These are phyloP conservation scores for Lachnellula suecica DNA, from an alignment of 2,329 filamentous ascomycete genomes.

Conservation along the genomic window DNA sequence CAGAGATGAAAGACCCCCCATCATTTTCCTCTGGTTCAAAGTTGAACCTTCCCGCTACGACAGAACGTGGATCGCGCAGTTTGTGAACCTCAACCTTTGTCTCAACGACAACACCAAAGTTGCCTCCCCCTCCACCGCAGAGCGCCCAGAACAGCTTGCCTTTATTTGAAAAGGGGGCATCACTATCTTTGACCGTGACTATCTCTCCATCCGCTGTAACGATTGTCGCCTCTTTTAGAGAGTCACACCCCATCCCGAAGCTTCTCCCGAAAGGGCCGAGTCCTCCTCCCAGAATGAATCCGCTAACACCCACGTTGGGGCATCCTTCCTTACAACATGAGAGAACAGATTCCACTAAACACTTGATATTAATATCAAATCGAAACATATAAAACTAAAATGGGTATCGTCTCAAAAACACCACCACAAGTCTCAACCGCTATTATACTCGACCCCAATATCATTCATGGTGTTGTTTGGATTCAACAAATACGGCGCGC, in stretches of 20 bases:
- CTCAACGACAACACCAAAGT: conserved; percentile 1
- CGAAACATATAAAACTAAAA: too few relatives aligned
- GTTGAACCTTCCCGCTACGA: neutral
- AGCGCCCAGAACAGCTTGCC: conserved; percentile 6
- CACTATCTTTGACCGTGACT: neutral
- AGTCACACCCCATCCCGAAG: conserved; percentile 3
- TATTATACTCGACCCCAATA: neutral
- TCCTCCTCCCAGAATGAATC: conserved; percentile 1
- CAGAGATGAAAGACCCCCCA: neutral
- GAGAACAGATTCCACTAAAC: too few relatives aligned
- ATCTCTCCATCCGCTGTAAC: neutral
- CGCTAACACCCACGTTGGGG: neutral
- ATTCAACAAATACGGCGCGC: neutral
- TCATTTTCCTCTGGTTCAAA: neutral
- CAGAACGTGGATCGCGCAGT: neutral
- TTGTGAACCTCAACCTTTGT: neutral
- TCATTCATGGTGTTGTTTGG: neutral
- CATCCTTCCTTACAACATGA: too few relatives aligned
- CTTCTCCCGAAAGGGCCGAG: neutral
- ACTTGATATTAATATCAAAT: too few relatives aligned
- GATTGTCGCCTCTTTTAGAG: neutral
- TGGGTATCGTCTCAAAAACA: too few relatives aligned
- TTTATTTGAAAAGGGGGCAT: neutral
- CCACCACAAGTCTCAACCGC: too few relatives aligned
- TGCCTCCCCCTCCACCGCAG: neutral